These are phyloP conservation scores for Myxozyma geophila DNA, from an alignment of 805 yeast species.

Conservation along the genomic window DNA sequence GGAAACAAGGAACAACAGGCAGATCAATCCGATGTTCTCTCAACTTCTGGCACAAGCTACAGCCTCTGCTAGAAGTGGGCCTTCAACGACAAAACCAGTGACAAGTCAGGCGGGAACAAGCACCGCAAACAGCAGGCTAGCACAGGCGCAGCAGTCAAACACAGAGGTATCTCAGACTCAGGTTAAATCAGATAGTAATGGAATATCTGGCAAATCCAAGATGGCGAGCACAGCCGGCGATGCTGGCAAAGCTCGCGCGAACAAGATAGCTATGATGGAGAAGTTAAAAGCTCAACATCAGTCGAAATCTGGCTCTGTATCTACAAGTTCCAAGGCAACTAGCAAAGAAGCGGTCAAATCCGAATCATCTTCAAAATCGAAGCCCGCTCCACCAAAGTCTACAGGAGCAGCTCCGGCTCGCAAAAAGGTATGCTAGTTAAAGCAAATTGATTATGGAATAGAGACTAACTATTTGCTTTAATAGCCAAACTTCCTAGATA, in stretches of 20 bases:
- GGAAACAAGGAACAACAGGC: neutral
- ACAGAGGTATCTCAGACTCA: neutral
- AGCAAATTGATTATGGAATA: neutral
- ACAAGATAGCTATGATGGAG: constrained; percentile 22
- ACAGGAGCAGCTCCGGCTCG: constrained; percentile 14
- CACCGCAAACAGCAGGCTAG: neutral
- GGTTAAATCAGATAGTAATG: constrained; percentile 14
- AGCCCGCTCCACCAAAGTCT: constrained; percentile 1
- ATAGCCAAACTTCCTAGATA: constrained; percentile 61
- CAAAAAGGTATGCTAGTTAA: neutral
- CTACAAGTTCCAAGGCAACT: neutral
- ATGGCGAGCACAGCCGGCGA: neutral
- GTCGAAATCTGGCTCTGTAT: constrained; percentile 8
- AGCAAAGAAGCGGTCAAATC: neutral
- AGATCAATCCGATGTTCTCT: constrained; percentile 32
- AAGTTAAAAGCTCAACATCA: constrained; percentile 22
- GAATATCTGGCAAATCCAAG: constrained; percentile 1
- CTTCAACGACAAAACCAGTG: neutral
- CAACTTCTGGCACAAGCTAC: constrained; percentile 41
- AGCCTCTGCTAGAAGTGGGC: constrained; percentile 9
- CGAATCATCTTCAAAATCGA: neutral
- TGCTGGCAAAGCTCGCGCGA: constrained; percentile 17
- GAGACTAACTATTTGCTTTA: neutral
- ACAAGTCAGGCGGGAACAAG: neutral
- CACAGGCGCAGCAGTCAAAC: neutral